phyloP scores from a whole-genome alignment of 495 filamentous ascomycete species.

The Xylaria cubensis region DNA sequence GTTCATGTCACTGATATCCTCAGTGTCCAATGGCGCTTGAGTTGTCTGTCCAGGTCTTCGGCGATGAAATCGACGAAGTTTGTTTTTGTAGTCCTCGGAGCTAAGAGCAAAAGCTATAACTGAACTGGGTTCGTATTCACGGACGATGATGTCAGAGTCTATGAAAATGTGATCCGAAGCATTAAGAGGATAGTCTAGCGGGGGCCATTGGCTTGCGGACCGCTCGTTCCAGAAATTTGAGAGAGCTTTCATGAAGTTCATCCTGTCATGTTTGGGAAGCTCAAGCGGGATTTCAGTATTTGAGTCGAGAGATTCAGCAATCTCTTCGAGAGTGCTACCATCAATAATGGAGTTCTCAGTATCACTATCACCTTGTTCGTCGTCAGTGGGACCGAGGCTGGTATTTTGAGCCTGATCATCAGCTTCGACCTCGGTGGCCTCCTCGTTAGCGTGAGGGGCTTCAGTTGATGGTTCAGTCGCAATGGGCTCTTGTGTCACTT shows the following conservation, averaged over 20 bases:
- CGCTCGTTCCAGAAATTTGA: slow-evolving; percentile 98
- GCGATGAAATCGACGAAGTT: slow-evolving; percentile 64
- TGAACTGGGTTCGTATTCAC: slow-evolving; percentile 96
- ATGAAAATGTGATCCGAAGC: slow-evolving; percentile 92
- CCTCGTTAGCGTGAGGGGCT: slow-evolving; percentile 38
- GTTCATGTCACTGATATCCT: slow-evolving; percentile 36
- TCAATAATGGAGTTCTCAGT: slow-evolving; percentile 68
- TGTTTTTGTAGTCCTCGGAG: slow-evolving; percentile 81
- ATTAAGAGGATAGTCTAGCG: slow-evolving; percentile 89
- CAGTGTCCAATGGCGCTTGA: slow-evolving; percentile 30
- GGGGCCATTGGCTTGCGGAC: slow-evolving; percentile 94
- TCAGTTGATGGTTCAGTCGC: slow-evolving; percentile 6
- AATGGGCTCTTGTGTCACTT: slow-evolving; percentile 19
- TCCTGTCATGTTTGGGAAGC: slow-evolving; percentile 88
- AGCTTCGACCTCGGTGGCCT: slow-evolving; percentile 56
- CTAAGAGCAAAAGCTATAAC: slow-evolving; percentile 91
- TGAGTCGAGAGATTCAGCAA: slow-evolving; percentile 70
- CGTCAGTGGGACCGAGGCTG: slow-evolving; percentile 58
- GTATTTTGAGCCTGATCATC: slow-evolving; percentile 58
- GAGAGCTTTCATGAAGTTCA: slow-evolving; percentile 90
- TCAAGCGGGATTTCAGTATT: slow-evolving; percentile 71
- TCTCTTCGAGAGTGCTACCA: slow-evolving; percentile 58
- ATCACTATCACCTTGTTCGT: slow-evolving; percentile 75
- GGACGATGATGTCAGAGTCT: slow-evolving; percentile 96
- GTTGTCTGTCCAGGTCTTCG: slow-evolving; percentile 34